Base-by-base conservation (phyloP, 768 basidiomycete genomes). In the Zangia roseola region DNA sequence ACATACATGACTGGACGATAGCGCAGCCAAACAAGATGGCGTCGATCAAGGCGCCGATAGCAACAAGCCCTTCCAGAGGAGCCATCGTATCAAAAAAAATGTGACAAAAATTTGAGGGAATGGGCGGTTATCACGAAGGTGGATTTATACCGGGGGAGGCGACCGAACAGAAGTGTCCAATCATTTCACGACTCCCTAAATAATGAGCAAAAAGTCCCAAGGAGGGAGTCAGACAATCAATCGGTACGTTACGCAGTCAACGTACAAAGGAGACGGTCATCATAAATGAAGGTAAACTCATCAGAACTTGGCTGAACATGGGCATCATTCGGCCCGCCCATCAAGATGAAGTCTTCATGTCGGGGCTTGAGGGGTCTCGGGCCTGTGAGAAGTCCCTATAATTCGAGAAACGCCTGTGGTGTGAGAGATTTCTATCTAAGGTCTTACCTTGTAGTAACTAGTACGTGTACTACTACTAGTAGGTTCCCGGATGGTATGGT, bases 61-160 rank as follows among this genome's bases (percentile, higher is more conserved):
- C 44, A 17, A 66, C 47, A 6, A 62, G 63, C 40, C 64, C 63
- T 44, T 54, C 61, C 52, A 64, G 59, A 58, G 56, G 58, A 38
- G 20, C 62, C 58, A 57, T 52, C 17, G 17, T 52, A 38, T 40
- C 17, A 34, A 24, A 38, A 45, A 34, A 38, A 2, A 23, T 1
- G 35, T n/a, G n/a, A n/a, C n/a, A 53, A 43, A 44, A 33, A 25
- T 28, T 39, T 34, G 26, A 9, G 16, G 35, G 38, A 30, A 39
- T 23, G 14, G 7, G 6, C 17, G 17, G 12, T 4, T 28, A 28
- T 42, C 25, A 24, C 31, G 19, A 10, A 3, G 13, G 49, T 17
- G 54, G 39, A 31, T 50, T 63, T 54, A 60, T 63, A 60, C 26
- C 47, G 48, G 56, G 20, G 16, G 12, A 17, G 36, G 45, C 37